A percentile compares a stretch with the other conserved stretches of the same genome.
Conservation (phyloP, 169 alveolate species). For the Plasmodium cynomolgi region DNA sequence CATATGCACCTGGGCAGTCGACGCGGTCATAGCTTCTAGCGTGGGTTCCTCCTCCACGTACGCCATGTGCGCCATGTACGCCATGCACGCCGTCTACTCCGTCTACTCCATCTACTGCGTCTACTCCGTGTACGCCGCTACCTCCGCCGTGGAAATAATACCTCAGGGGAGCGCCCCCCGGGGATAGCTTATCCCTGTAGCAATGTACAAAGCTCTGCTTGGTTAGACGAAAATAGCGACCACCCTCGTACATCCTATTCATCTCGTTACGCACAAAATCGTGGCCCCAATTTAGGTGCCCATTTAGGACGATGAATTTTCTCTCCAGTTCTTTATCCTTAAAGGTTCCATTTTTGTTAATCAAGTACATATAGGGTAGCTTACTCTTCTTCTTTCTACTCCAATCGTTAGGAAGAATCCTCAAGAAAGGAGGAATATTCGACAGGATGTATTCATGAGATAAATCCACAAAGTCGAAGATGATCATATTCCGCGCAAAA, state of each 20-base stretch:
- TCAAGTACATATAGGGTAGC: slow-evolving; percentile 54
- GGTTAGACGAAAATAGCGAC: slow-evolving; percentile 12
- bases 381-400: slow-evolving; percentile 5
- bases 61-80: background rate
- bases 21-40: background rate
- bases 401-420: slow-evolving; percentile 67
- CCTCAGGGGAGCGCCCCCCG: background rate
- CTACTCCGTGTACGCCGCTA: background rate
- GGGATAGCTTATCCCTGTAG: slow-evolving; percentile 11
- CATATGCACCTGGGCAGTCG: background rate
- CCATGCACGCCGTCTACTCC: no score
- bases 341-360: slow-evolving; percentile 37
- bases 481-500: slow-evolving; percentile 71
- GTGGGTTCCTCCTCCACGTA: background rate
- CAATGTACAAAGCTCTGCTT: slow-evolving; percentile 30
- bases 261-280: slow-evolving; percentile 47
- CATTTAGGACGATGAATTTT: slow-evolving; percentile 39
- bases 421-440: slow-evolving; percentile 50
- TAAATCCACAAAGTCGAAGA: slow-evolving; percentile 55
- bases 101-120: no score
- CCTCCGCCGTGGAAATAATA: slow-evolving; percentile 32
- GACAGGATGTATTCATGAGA: slow-evolving; percentile 73
- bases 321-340: slow-evolving; percentile 26
- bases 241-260: slow-evolving; percentile 15
- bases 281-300: slow-evolving; percentile 44